phyloP scores from a whole-genome alignment of 306 rosid genomes.

The Fragaria ananassa region DNA sequence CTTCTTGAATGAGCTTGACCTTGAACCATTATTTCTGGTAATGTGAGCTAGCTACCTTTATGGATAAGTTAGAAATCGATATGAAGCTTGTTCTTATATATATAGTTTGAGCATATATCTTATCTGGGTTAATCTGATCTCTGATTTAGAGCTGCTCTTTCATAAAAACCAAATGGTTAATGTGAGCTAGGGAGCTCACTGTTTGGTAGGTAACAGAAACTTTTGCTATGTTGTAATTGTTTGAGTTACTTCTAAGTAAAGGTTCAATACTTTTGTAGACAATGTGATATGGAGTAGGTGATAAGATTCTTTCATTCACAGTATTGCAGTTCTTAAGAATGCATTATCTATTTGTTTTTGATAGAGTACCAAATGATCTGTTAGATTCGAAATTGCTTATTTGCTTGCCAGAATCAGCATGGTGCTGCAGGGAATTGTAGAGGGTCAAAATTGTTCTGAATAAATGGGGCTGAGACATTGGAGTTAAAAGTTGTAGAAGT shows the following conservation, averaged over 20 bases:
- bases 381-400: background rate
- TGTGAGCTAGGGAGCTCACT: background rate
- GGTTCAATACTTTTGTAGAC: background rate
- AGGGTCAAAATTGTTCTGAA: background rate
- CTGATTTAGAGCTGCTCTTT: background rate
- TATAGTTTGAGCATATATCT: background rate
- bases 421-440: background rate
- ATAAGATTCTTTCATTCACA: conserved; percentile 1
- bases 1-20: background rate
- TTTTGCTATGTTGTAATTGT: background rate
- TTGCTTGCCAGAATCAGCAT: background rate
- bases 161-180: background rate
- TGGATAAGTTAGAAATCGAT: background rate
- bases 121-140: conserved; percentile 1
- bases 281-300: conserved; percentile 2
- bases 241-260: conserved; percentile 8
- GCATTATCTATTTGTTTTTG: background rate
- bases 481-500: background rate
- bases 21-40: background rate
- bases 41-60: background rate
- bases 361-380: background rate
- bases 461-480: background rate
- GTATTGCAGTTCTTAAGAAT: background rate
- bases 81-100: background rate
- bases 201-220: background rate